phyloP scores from a whole-genome alignment of 148 eudicot genomes.

The Amaranthus hypochondriacus region DNA sequence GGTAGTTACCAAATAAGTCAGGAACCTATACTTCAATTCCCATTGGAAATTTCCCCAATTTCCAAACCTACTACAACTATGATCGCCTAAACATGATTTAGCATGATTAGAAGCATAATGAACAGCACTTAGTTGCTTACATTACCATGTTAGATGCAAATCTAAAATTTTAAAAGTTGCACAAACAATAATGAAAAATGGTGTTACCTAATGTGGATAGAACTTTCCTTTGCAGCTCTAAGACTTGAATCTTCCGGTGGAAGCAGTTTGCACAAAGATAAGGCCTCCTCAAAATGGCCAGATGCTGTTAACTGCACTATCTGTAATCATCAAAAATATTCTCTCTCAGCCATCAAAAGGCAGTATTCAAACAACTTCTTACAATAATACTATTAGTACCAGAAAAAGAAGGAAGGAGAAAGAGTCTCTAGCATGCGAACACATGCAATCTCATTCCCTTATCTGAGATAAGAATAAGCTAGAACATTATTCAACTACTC shows the following conservation, averaged over 20 bases:
- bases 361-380: not conserved
- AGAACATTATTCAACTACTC: not conserved
- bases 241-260: slow-evolving; percentile 97
- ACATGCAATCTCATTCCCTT: not conserved
- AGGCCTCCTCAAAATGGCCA: slow-evolving; percentile 94
- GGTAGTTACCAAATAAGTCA: too few species aligned
- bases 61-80: too few species aligned
- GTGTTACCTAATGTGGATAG: slow-evolving; percentile 85
- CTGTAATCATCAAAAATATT: slow-evolving; percentile 37
- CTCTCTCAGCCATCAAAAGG: slow-evolving; percentile 7
- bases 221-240: slow-evolving; percentile 93
- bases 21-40: too few species aligned
- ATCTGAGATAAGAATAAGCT: not conserved
- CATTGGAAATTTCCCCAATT: too few species aligned
- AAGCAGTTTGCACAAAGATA: slow-evolving; percentile 90
- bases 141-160: not conserved
- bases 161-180: not conserved
- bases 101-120: not conserved
- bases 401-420: not conserved
- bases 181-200: not conserved
- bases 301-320: slow-evolving; percentile 98
- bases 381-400: not conserved
- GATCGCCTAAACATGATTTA: not conserved
- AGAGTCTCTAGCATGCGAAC: not conserved
- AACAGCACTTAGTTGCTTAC: not conserved